These are phyloP conservation scores for Neotropicomus parvogracilis DNA, from an alignment of 1,284 basidiomycete genomes.

Conservation along the genomic window DNA sequence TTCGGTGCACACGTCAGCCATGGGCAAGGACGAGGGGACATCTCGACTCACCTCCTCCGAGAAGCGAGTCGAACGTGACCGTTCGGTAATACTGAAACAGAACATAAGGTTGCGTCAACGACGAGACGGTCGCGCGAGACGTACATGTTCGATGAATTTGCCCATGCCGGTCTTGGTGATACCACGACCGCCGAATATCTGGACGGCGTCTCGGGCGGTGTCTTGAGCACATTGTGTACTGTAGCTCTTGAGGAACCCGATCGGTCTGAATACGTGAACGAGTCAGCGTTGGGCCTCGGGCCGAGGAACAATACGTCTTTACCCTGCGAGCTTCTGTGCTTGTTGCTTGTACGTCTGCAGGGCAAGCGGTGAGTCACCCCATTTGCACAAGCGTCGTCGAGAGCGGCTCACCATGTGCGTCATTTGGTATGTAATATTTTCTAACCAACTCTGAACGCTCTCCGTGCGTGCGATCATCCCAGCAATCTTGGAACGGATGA, in stretches of 20 bases:
- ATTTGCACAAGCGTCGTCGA: neutral
- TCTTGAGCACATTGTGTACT: conserved; percentile 64
- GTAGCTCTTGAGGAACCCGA: conserved; percentile 77
- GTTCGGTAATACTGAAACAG: conserved; percentile 49
- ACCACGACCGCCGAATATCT: conserved; percentile 78
- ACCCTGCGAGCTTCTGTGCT: conserved; percentile 61
- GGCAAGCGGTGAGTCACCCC: conserved; percentile 1
- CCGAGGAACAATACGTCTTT: conserved; percentile 13
- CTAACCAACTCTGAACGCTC: conserved; percentile 80
- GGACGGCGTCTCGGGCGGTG: conserved; percentile 76
- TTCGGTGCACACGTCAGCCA: conserved; percentile 1
- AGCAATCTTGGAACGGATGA: conserved; percentile 70
- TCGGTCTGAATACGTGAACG: conserved; percentile 47
- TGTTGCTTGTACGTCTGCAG: conserved; percentile 54
- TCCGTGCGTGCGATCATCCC: conserved; percentile 61
- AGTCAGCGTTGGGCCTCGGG: neutral
- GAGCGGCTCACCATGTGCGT: conserved; percentile 64
- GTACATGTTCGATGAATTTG: conserved; percentile 51
- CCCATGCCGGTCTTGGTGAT: conserved; percentile 68
- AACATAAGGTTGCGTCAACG: neutral
- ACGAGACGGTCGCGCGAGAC: conserved; percentile 16
- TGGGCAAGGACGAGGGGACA: neutral
- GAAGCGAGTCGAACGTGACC: conserved; percentile 50
- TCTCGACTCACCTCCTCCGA: conserved; percentile 43
- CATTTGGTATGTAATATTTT: conserved; percentile 91